Percentiles rank a stretch among this genome's conserved stretches.
phyloP scores from a whole-genome alignment of 1,284 basidiomycete species.

The Melampsora americana region DNA sequence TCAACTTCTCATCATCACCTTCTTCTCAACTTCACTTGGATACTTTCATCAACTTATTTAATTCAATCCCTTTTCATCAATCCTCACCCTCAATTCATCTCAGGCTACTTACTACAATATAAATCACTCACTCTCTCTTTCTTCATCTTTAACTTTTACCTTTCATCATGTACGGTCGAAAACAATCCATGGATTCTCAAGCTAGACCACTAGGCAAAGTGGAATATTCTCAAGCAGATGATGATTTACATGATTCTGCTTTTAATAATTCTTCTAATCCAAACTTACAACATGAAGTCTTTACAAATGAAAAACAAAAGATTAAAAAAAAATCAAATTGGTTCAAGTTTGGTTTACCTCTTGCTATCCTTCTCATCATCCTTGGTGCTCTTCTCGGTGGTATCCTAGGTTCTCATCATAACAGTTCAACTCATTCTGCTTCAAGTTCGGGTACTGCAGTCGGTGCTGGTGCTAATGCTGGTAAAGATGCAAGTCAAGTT shows the following conservation, averaged over 20 bases:
- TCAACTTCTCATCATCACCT: neutral
- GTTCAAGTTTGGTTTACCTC: slow-evolving; percentile 32
- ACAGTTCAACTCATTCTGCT: neutral
- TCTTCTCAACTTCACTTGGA: neutral
- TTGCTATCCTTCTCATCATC: slow-evolving; percentile 22
- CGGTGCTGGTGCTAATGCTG: slow-evolving; percentile 30
- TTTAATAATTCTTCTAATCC: neutral
- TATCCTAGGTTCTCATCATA: slow-evolving; percentile 11
- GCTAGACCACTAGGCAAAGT: slow-evolving; percentile 35
- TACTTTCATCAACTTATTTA: neutral
- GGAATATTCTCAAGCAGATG: slow-evolving; percentile 30
- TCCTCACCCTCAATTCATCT: neutral
- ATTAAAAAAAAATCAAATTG: slow-evolving; percentile 20
- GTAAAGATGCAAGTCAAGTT: slow-evolving; percentile 21
- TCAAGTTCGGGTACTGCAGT: neutral
- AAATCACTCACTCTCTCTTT: neutral
- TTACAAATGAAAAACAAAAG: slow-evolving; percentile 13
- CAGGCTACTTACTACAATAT: too few species aligned
- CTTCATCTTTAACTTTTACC: neutral
- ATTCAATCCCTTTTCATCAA: neutral
- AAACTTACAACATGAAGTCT: neutral
- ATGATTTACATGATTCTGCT: slow-evolving; percentile 6
- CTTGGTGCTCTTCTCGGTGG: slow-evolving; percentile 28
- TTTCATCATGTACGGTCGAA: slow-evolving; percentile 17
- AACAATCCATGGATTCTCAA: slow-evolving; percentile 22